These are phyloP conservation scores for Dendrocalamus sinicus DNA, from an alignment of 176 grass and related monocot species.

Conservation along the genomic window DNA sequence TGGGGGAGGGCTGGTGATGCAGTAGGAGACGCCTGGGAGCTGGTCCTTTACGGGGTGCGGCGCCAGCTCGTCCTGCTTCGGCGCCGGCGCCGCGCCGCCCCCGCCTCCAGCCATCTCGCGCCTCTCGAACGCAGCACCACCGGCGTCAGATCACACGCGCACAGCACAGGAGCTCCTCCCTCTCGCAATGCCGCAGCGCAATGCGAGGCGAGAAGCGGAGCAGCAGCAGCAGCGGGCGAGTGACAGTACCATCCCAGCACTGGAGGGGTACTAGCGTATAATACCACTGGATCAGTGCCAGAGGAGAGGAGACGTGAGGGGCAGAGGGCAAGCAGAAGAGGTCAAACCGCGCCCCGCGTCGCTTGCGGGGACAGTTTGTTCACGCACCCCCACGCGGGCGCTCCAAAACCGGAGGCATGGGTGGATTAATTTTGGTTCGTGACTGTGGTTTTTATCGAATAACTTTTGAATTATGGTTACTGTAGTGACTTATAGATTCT, in stretches of 20 bases:
- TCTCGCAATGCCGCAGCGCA: not conserved
- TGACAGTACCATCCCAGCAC: not conserved
- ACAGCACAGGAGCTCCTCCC: not conserved
- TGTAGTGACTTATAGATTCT: no score
- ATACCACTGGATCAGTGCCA: conserved; percentile 34
- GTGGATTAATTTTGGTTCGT: no score
- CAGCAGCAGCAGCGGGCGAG: conserved; percentile 30
- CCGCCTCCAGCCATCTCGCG: conserved; percentile 68
- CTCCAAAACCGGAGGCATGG: conserved; percentile 49
- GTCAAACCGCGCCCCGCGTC: conserved; percentile 39
- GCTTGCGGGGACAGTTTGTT: not conserved
- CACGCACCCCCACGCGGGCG: not conserved
- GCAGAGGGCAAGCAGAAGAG: conserved; percentile 29
- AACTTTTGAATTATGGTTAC: no score
- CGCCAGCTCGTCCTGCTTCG: conserved; percentile 94
- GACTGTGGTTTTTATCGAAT: no score
- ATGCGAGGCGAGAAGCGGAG: not conserved
- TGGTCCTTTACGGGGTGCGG: conserved; percentile 97
- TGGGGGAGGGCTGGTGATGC: conserved; percentile 98
- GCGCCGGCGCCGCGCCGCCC: conserved; percentile 58
- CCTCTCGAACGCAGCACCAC: not conserved
- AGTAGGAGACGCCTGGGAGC: conserved; percentile 82
- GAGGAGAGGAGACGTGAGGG: not conserved
- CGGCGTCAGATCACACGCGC: conserved; percentile 24
- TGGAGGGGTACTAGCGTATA: conserved; percentile 1